Evolutionary conservation across 371 early-diverging fungal genomes (phyloP).

Genomic region (Mortierella sp.): DNA sequence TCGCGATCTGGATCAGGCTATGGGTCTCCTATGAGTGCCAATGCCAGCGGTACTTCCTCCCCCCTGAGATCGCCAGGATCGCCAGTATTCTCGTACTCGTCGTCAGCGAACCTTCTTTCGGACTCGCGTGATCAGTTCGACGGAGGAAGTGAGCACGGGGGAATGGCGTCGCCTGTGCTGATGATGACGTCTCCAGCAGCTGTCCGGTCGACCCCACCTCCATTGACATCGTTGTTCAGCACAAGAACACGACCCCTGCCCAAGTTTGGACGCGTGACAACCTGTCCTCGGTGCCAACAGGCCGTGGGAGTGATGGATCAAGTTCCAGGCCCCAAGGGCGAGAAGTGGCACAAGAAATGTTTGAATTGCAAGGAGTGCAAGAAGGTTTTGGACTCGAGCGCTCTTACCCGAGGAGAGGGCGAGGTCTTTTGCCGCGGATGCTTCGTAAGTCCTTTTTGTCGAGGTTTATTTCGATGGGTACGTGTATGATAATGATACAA

Average conservation of each 20-base stretch:
- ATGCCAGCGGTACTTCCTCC: conserved; percentile 20
- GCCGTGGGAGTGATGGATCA: conserved; percentile 71
- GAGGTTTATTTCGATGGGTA: background rate
- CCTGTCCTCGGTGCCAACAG: conserved; percentile 65
- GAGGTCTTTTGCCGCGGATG: conserved; percentile 67
- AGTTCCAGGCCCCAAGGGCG: conserved; percentile 67
- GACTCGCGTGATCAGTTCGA: conserved; percentile 9
- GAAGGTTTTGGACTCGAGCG: conserved; percentile 71
- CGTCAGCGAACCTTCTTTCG: conserved; percentile 1
- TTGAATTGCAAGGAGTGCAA: conserved; percentile 65
- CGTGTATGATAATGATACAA: background rate
- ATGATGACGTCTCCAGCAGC: conserved; percentile 46
- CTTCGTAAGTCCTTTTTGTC: conserved; percentile 41
- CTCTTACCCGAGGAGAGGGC: conserved; percentile 61
- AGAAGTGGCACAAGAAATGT: conserved; percentile 75
- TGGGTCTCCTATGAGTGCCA: conserved; percentile 20
- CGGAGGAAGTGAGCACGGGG: background rate
- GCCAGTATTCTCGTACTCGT: conserved; percentile 9
- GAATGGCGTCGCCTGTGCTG: conserved; percentile 26
- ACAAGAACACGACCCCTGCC: conserved; percentile 58
- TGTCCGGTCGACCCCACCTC: conserved; percentile 28
- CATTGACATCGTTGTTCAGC: conserved; percentile 49
- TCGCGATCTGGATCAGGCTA: conserved; percentile 29
- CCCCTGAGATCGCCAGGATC: conserved; percentile 37
- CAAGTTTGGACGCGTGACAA: conserved; percentile 68